Conservation (phyloP, 495 filamentous ascomycete species). For the Aspergillus sclerotiicarbonarius region DNA sequence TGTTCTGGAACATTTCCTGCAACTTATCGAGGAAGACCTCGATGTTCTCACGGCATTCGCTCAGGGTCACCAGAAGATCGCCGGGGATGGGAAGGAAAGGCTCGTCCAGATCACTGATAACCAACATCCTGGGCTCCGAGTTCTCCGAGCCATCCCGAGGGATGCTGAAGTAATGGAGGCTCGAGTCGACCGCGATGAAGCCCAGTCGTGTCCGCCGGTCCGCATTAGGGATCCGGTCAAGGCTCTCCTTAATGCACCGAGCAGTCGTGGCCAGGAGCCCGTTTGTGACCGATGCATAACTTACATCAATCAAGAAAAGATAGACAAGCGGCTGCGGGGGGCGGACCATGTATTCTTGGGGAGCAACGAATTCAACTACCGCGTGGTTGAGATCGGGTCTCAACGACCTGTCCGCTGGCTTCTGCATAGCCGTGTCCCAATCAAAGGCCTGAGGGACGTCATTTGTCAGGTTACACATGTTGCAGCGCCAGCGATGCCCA, state of each 20-base stretch:
- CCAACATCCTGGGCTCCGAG: slow-evolving; percentile 83
- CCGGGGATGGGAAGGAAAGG: slow-evolving; percentile 93
- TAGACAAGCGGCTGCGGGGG: slow-evolving; percentile 98
- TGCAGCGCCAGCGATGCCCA: slow-evolving; percentile 96
- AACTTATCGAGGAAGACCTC: slow-evolving; percentile 88
- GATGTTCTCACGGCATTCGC: slow-evolving; percentile 84
- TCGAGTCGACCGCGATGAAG: slow-evolving; percentile 94
- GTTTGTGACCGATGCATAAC: slow-evolving; percentile 84
- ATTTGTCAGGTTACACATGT: slow-evolving; percentile 99
- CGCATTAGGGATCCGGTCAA: slow-evolving; percentile 96
- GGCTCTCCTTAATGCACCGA: slow-evolving; percentile 88
- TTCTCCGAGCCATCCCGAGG: slow-evolving; percentile 82
- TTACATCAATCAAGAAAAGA: slow-evolving; percentile 95
- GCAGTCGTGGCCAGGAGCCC: slow-evolving; percentile 95
- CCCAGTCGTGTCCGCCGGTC: slow-evolving; percentile 88
- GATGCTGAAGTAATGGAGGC: slow-evolving; percentile 92
- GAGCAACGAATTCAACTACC: slow-evolving; percentile 95
- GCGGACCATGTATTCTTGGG: slow-evolving; percentile 99
- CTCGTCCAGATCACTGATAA: slow-evolving; percentile 94
- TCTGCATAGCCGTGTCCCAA: slow-evolving; percentile 90
- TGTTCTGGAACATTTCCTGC: slow-evolving; percentile 95
- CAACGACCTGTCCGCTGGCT: slow-evolving; percentile 85
- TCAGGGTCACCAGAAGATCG: slow-evolving; percentile 87
- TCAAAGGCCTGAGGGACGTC: slow-evolving; percentile 98
- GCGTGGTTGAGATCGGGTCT: slow-evolving; percentile 88